phyloP scores from a whole-genome alignment of 306 rosid species.

The Boehmeria nivea region DNA sequence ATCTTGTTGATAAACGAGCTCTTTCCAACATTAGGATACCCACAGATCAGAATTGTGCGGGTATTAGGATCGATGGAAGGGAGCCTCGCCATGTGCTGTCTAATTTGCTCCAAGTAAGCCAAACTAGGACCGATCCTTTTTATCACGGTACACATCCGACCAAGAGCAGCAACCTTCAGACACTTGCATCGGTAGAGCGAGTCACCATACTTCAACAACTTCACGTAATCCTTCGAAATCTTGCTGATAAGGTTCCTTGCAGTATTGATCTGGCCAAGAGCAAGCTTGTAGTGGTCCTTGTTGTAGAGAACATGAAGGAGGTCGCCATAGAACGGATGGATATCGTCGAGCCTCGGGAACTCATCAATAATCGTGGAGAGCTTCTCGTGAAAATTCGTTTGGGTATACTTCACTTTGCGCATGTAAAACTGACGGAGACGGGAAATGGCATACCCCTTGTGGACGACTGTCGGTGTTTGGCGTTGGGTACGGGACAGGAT shows the following conservation, averaged over 20 bases:
- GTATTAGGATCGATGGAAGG: conserved; percentile 85
- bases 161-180: conserved; percentile 86
- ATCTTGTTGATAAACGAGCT: conserved; percentile 88
- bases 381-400: conserved; percentile 63
- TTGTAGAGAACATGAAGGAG: conserved; percentile 84
- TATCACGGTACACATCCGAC: conserved; percentile 88
- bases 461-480: conserved; percentile 84
- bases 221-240: conserved; percentile 77
- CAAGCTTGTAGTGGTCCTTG: conserved; percentile 94
- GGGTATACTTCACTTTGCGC: conserved; percentile 88
- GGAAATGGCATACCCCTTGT: conserved; percentile 75
- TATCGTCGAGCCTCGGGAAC: conserved; percentile 72
- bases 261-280: conserved; percentile 81
- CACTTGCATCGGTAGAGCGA: conserved; percentile 73
- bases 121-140: conserved; percentile 83
- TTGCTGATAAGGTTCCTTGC: conserved; percentile 78
- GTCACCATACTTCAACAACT: conserved; percentile 75
- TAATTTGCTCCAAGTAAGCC: conserved; percentile 84
- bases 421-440: conserved; percentile 78
- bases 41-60: conserved; percentile 72
- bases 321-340: conserved; percentile 81
- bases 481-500: conserved; percentile 84
- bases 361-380: conserved; percentile 72
- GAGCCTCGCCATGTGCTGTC: conserved; percentile 91
- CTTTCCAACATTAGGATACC: conserved; percentile 91